Evolutionary conservation across 2,329 filamentous ascomycete genomes (phyloP), one percentile per base, ranked within the genome.

Genomic region (Stagonosporopsis rhizophila): DNA sequence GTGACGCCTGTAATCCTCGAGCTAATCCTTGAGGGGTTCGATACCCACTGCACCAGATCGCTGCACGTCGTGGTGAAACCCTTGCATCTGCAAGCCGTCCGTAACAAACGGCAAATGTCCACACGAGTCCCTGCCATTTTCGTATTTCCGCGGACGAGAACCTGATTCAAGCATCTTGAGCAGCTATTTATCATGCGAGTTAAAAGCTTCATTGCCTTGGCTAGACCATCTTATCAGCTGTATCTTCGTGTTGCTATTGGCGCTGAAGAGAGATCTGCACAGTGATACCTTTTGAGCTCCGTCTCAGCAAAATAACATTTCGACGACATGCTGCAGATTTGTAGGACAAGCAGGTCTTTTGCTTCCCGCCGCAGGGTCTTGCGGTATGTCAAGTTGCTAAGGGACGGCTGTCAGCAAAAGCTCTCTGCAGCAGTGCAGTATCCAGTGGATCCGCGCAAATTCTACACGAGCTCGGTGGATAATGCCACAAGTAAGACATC

Each of bases 201-300:
- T 20, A 2, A 56, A 51, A 56, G 53, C 47, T 56, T 51, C 47
- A 19, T 32, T 27, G 30, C 27, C 47, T 56, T 51, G 47, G 53
- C 52, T 37, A 23, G 20, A 25, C 6, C 40, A 34, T 23, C 28
- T 35, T 41, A n/a, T 46, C 41, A 34, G 25, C 3, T 5, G 12
- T 3, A 20, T 14, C 22, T 39, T 9, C n/a, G 5, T 7, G 20
- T n/a, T 19, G 14, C 34, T 27, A 20, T 6, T 48, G 45, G 14
- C 23, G 15, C 22, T 32, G 4, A 7, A 35, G 30, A 22, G n/a
- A 9, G 11, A 45, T 39, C 23, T 48, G 32, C 50, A 28, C 15
- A 15, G 6, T 30, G 5, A 25, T 9, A 2, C n/a, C 32, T 17
- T 34, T 12, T 7, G 15, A 28, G 20, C n/a, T 8, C 22, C 12